Percentiles rank a stretch among this genome's conserved stretches.
Evolutionary conservation across 1,284 basidiomycete species (phyloP).

Genomic region (Sutorius eximius): DNA sequence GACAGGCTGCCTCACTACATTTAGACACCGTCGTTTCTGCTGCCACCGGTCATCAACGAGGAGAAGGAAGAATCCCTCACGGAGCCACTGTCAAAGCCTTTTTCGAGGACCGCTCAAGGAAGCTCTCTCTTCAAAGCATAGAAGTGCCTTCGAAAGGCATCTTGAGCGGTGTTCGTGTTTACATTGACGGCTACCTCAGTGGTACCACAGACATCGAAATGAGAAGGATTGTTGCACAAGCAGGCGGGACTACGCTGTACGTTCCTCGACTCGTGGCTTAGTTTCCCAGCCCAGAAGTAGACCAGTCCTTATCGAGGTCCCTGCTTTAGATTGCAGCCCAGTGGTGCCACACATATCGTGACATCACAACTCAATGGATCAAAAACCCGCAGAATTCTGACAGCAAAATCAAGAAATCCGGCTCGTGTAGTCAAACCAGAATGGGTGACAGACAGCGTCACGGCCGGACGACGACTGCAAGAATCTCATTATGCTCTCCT

Average conservation of each 20-base stretch:
- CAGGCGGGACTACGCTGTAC: conserved; percentile 57
- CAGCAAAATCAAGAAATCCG: conserved; percentile 44
- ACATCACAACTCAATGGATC: conserved; percentile 66
- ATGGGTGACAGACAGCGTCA: conserved; percentile 69
- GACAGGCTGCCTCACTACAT: not conserved
- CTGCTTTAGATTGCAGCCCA: conserved; percentile 46
- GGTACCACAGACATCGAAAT: conserved; percentile 74
- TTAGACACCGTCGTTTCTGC: conserved; percentile 59
- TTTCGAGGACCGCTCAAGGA: conserved; percentile 47
- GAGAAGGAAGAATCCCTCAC: conserved; percentile 45
- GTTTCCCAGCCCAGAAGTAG: not conserved
- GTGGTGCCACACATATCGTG: conserved; percentile 68
- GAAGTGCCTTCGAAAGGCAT: conserved; percentile 33
- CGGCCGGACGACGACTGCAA: conserved; percentile 51
- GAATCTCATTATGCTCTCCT: conserved; percentile 58
- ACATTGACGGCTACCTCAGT: conserved; percentile 66
- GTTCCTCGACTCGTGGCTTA: conserved; percentile 15
- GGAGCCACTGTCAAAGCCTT: conserved; percentile 39
- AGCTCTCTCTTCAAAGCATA: conserved; percentile 50
- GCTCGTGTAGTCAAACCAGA: conserved; percentile 65
- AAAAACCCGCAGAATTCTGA: conserved; percentile 62
- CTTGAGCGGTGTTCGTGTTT: conserved; percentile 49
- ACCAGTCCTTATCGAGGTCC: not conserved
- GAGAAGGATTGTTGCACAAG: conserved; percentile 56
- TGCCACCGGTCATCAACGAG: conserved; percentile 67